Percentiles rank a stretch among this genome's conserved stretches.
Conservation (phyloP, 805 yeast species). For the Dipodascus geniculatus region DNA sequence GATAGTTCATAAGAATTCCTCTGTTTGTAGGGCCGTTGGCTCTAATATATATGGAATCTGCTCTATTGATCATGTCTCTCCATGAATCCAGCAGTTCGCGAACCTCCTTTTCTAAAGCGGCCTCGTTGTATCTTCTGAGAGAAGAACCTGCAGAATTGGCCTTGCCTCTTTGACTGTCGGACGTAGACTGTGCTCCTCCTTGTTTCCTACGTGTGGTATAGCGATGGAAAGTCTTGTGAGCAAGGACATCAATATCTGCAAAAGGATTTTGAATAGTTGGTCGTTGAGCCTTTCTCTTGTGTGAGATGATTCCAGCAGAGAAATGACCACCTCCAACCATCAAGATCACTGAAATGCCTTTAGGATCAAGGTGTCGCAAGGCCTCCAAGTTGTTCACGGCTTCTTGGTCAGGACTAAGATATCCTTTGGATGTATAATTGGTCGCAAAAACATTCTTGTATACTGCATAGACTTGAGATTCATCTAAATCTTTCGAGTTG, state of each 20-base stretch:
- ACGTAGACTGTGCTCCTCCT: conserved; percentile 93
- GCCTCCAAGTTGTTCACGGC: conserved; percentile 32
- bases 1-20: conserved; percentile 51
- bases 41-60: conserved; percentile 63
- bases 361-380: background rate
- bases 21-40: conserved; percentile 67
- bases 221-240: conserved; percentile 81
- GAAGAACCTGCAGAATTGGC: conserved; percentile 94
- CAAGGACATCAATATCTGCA: conserved; percentile 33
- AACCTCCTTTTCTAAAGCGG: conserved; percentile 69
- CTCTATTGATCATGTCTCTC: conserved; percentile 42
- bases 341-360: conserved; percentile 53
- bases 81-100: conserved; percentile 54
- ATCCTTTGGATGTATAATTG: background rate
- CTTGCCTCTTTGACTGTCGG: conserved; percentile 85
- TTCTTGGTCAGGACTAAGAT: conserved; percentile 18
- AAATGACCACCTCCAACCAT: conserved; percentile 98
- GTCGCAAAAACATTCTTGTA: conserved; percentile 48
- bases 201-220: conserved; percentile 95
- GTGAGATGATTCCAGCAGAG: conserved; percentile 88
- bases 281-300: conserved; percentile 38
- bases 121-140: conserved; percentile 81
- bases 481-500: conserved; percentile 35
- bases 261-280: conserved; percentile 49
- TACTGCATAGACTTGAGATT: conserved; percentile 44